Evolutionary conservation across 805 yeast species (phyloP), one percentile per base, ranked within the genome.

Genomic region (Candida sithepensis): DNA sequence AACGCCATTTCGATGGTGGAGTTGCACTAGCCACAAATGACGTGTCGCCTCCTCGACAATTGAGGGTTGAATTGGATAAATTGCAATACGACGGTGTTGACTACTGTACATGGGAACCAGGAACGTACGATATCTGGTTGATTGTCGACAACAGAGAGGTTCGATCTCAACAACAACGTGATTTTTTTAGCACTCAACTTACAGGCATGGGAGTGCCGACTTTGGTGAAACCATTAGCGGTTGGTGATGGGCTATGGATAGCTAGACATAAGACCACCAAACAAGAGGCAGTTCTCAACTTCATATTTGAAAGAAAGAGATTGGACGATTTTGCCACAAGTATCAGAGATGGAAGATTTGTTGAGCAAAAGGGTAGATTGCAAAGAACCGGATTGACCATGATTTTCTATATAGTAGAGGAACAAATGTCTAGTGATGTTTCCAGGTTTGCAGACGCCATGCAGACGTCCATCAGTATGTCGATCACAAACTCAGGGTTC

Each of bases 171-270:
- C 65, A 65, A 26, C 89, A 91, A 39, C 72, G 97, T 13, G 84
- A 80, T 46, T 89, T 78, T 62, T 90, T 94, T 59, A 66, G 72
- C 1, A 73, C 70, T 2, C 77, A 83, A 37, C 68, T 92, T 16
- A 60, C 58, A 0, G 64, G 70, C 18, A 60, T 70, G 9, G 83
- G 82, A 0, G 70, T 85, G 1, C 63, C 67, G 3, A 70, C 78
- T 43, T 83, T 78, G 19, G 77, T 75, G 1, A 64, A 78, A 42
- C 70, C 87, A 1, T 70, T 94, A 24, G 69, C 94, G 0, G 79
- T 91, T 2, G 98, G 99, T 5, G 99, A 94, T 68, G 84, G 85
- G 1, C 52, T 85, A 9, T 94, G 98, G 99, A 73, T 90, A 2
- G 99, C 97, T 0, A 75, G 76, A 47, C 77, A 89, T 58, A 77